A percentile compares a stretch with the other conserved stretches of the same genome.
Conservation (phyloP, 805 yeast genomes). For the Wickerhamiella slavikovae region DNA sequence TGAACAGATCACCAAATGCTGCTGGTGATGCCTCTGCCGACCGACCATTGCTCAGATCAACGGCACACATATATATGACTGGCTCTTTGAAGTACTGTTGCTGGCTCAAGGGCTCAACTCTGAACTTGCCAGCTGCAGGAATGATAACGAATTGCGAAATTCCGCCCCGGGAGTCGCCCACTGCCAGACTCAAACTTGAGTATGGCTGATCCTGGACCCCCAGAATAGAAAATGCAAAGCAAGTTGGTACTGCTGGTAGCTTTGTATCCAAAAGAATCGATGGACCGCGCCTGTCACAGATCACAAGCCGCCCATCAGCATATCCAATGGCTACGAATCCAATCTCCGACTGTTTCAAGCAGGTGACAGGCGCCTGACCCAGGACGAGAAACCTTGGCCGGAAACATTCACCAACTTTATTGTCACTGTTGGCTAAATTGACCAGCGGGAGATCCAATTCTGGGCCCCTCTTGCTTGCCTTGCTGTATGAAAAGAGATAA, state of each 20-base stretch:
- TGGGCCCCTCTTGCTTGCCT: constrained; percentile 34
- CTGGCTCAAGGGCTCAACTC: constrained; percentile 29
- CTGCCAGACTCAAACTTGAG: constrained; percentile 49
- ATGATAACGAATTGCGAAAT: constrained; percentile 40
- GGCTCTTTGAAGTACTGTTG: constrained; percentile 30
- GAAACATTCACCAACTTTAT: constrained; percentile 46
- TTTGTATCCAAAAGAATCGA: constrained; percentile 31
- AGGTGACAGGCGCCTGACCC: constrained; percentile 30
- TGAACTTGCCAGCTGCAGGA: constrained; percentile 45
- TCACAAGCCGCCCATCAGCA: constrained; percentile 48
- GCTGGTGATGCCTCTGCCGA: constrained; percentile 44
- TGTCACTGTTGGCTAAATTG: constrained; percentile 3
- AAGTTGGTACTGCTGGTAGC: constrained; percentile 18
- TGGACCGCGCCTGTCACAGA: constrained; percentile 60
- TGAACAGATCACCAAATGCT: constrained; percentile 34
- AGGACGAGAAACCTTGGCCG: constrained; percentile 25
- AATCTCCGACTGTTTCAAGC: constrained; percentile 45
- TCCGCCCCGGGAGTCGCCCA: constrained; percentile 65
- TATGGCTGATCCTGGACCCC: constrained; percentile 43
- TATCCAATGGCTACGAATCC: constrained; percentile 77
- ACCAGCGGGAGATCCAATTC: too few species aligned
- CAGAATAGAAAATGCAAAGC: constrained; percentile 55
- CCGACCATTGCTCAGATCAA: constrained; percentile 37
- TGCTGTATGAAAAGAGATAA: constrained; percentile 49
- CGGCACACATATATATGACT: constrained; percentile 35